These are phyloP conservation scores for Aspergillus japonicus DNA, from an alignment of 2,329 filamentous ascomycete genomes.

Conservation along the genomic window DNA sequence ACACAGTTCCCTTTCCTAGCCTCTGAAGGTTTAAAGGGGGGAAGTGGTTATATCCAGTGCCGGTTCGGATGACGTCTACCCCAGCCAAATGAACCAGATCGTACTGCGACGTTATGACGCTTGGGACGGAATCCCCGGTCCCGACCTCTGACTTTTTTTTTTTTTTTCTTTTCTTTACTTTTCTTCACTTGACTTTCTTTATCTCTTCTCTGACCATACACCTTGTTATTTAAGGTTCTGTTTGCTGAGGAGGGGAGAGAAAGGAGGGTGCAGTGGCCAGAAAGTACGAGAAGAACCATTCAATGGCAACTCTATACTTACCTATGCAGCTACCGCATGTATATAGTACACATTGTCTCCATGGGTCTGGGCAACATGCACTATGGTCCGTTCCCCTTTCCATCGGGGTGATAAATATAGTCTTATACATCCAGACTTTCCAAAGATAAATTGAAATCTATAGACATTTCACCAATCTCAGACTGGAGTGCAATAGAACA, in stretches of 20 bases:
- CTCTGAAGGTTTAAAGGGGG: constrained; percentile 16
- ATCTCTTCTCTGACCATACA: neutral
- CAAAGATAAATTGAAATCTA: neutral
- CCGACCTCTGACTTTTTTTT: constrained; percentile 3
- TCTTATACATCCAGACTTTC: neutral
- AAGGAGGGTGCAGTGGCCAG: neutral
- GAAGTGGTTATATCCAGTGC: constrained; percentile 13
- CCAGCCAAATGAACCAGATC: constrained; percentile 10
- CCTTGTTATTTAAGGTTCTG: neutral
- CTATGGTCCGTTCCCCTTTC: neutral
- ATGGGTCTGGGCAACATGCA: neutral
- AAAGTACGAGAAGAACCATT: neutral
- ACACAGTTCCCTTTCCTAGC: neutral
- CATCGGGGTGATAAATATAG: neutral
- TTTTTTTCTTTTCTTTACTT: neutral
- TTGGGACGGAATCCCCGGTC: constrained; percentile 19
- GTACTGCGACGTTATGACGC: constrained; percentile 24
- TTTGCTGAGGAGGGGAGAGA: neutral
- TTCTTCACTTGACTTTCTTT: neutral
- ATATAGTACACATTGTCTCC: neutral
- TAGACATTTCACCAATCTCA: neutral
- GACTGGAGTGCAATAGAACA: neutral
- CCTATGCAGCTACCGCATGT: neutral
- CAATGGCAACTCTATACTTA: neutral
- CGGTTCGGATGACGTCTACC: constrained; percentile 40